A percentile compares a stretch with the other conserved stretches of the same genome.
Conservation (phyloP, 202 grass and related monocot genomes). For the Tripidium arundinaceum region DNA sequence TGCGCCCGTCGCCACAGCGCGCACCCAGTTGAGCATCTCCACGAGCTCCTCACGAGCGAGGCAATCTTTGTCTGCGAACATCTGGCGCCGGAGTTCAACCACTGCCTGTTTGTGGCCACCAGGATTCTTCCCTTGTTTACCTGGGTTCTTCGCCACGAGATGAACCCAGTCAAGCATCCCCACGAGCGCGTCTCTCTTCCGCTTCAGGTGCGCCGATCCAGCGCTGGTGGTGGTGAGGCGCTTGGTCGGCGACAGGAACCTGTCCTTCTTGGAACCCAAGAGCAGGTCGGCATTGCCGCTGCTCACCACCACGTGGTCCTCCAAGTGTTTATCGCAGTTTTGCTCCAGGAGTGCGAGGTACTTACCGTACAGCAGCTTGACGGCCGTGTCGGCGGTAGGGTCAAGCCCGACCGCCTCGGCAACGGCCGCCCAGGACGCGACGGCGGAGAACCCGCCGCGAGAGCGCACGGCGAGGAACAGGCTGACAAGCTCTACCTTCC, state of each 20-base stretch:
- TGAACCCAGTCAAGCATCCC: slow-evolving; percentile 37
- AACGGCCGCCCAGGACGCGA: slow-evolving; percentile 35
- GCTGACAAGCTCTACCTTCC: slow-evolving; percentile 37
- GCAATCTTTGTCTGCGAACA: neutral
- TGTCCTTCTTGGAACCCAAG: slow-evolving; percentile 24
- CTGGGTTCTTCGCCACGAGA: slow-evolving; percentile 34
- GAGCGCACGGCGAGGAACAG: slow-evolving; percentile 36
- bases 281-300: neutral
- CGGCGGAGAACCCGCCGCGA: slow-evolving; percentile 39
- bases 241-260: slow-evolving; percentile 11
- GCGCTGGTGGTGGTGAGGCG: neutral
- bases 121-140: neutral
- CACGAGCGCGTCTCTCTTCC: slow-evolving; percentile 30
- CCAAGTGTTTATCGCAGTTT: neutral
- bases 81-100: neutral
- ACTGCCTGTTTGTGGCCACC: neutral
- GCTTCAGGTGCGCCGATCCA: slow-evolving; percentile 24
- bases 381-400: neutral
- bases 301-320: neutral
- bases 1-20: slow-evolving; percentile 31
- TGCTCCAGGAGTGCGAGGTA: slow-evolving; percentile 40
- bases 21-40: slow-evolving; percentile 34
- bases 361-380: slow-evolving; percentile 46
- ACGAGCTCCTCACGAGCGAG: neutral
- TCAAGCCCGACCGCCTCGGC: slow-evolving; percentile 38